Evolutionary conservation across 108 stramenopile species (phyloP), one percentile per base, ranked within the genome.

Genomic region (Skeletonema potamos): DNA sequence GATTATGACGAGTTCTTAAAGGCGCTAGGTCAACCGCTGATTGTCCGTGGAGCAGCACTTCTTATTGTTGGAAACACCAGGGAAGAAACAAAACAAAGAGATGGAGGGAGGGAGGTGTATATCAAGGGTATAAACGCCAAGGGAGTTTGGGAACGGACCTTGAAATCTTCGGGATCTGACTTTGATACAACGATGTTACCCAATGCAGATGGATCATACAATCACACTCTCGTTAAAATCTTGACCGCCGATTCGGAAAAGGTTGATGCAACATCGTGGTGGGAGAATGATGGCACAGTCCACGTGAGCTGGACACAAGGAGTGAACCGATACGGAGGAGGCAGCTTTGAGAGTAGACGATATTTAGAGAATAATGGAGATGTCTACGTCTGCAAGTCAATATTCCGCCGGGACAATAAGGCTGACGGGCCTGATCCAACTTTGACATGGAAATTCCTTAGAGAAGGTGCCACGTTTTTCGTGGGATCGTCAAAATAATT

Each of bases 1-100:
- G 84, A 91, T 11, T 92, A 92, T 55, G 89, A 90, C 73, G 70
- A 70, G 57, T 93, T 90, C 65, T 68, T 93, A 8, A 78, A 70
- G 46, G 51, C 75, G 7, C 56, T 93, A 17, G 92, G 89, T 13
- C 92, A 93, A 66, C 92, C 92, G 0, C 27, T 79, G 34, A 70
- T 90, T 30, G 92, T 93, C 4, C 77, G 89, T 39, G 82, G 84
- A 34, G 79, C 90, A 8, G 89, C 89, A 10, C 62, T 93, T 22
- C 64, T 77, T 6, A 73, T 93, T 39, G 77, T 90, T 41, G 83
- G 78, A 0, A 63, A 73, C 63, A 93, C 92, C 1, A 81, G 82
- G 15, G 92, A 93, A 69, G 85, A 86, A 56, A 79, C 83, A 28
- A 72, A 68, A 29, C 89, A 90, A 78, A 63, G 51, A 4, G 86